Evolutionary conservation across 805 yeast species (phyloP).

Genomic region (Candida takata): DNA sequence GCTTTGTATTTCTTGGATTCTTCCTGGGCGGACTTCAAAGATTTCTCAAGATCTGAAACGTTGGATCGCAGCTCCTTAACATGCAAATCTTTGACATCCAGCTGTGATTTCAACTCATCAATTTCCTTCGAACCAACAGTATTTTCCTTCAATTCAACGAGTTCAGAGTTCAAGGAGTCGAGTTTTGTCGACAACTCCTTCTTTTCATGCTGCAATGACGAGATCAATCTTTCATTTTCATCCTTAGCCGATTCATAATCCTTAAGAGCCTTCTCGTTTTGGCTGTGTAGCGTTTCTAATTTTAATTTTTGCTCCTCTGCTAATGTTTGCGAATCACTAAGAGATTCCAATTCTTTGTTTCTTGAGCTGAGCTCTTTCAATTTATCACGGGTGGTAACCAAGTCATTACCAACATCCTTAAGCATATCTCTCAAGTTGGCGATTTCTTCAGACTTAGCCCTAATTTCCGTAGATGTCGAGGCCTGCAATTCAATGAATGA

Average conservation of each 20-base stretch:
- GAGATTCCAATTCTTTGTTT: conserved; percentile 8
- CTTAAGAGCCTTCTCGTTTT: conserved; percentile 19
- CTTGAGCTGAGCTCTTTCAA: conserved; percentile 32
- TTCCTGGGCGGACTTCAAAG: conserved; percentile 1
- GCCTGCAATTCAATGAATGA: conserved; percentile 12
- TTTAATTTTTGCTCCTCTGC: conserved; percentile 20
- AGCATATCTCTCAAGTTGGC: conserved; percentile 71
- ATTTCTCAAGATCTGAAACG: conserved; percentile 4
- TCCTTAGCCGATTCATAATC: conserved; percentile 18
- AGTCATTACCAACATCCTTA: conserved; percentile 67
- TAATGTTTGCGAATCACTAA: background rate
- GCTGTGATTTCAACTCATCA: background rate
- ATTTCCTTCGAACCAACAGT: background rate
- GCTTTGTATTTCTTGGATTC: conserved; percentile 2
- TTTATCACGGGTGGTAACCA: conserved; percentile 62
- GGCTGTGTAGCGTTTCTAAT: conserved; percentile 26
- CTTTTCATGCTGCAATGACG: conserved; percentile 19
- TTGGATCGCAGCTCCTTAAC: conserved; percentile 4
- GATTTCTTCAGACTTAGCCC: conserved; percentile 50
- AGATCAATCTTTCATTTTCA: conserved; percentile 8
- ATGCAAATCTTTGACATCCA: background rate
- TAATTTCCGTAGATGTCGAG: conserved; percentile 24
- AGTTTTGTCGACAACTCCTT: conserved; percentile 7
- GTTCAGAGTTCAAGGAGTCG: conserved; percentile 7
- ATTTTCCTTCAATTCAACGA: background rate